Base-by-base conservation (phyloP, 2,329 filamentous ascomycete genomes). In the Ceratocystis cacaofunesta region DNA sequence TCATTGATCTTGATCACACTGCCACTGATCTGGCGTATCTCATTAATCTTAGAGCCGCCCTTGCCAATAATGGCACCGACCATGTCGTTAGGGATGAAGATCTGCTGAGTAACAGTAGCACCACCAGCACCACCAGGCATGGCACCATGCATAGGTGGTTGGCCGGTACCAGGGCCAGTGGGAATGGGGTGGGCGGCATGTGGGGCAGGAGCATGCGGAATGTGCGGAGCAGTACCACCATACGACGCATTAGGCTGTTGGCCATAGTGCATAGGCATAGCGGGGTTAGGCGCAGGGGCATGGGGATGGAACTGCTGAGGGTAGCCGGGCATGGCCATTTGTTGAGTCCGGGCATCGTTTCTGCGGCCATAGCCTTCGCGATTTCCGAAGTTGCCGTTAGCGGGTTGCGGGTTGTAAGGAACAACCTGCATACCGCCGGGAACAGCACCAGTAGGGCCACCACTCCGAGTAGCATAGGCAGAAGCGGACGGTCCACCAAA, bases 1-100 rank as follows among this genome's bases (percentile, higher is more conserved):
- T 99, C 94, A 74, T 99, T 97, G 81, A 99, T 99, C 81, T 99
- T 99, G 76, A 99, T 97, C 60, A 99, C 92, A 77, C 92, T 97
- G 70, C 92, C 94, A 75, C 89, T 95, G 71, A 99, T 85, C 75
- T 96, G 91, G 70, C 94, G 86, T 70, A 99, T 99, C 77, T 99
- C 94, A 74, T 99, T 99, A 81, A 99, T 99, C 83, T 99, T 99
- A 65, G 91, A 89, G 69, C 94, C 94, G 68, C 94, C 94, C 78
- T 99, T 99, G 72, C 94, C 94, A 71, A 99, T 99, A 72, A 99
- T 99, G 65, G 94, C 94, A 69, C 94, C 94, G 64, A 99, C 94
- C 94, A 99, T 97, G 73, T 99, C 94, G 74, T 99, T 99, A 67
- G 94, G 94, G 71, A 99, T 99, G 78, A 89, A 99, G 70, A 99